A percentile compares a stretch with the other conserved stretches of the same genome.
These are phyloP conservation scores for Alternaria metachromatica DNA, from an alignment of 2,329 filamentous ascomycete species.

Conservation along the genomic window DNA sequence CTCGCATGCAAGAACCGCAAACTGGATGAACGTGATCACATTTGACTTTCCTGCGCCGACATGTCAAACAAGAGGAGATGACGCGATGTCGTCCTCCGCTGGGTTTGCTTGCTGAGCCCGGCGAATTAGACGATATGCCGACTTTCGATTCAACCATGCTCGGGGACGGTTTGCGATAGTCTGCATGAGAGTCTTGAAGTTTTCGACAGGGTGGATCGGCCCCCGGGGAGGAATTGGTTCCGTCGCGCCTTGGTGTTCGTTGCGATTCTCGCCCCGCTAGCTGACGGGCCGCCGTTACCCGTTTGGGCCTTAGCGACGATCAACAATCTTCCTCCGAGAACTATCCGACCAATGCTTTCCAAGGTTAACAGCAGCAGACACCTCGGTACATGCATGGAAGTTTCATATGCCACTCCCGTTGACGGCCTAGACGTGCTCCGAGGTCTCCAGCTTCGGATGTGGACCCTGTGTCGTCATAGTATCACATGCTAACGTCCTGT, in stretches of 20 bases:
- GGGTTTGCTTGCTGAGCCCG: conserved; percentile 31
- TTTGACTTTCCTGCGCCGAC: conserved; percentile 47
- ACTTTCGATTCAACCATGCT: conserved; percentile 37
- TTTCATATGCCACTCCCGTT: background rate
- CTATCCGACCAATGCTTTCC: background rate
- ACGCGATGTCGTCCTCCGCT: conserved; percentile 44
- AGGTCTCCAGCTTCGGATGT: background rate
- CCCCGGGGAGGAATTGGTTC: conserved; percentile 15
- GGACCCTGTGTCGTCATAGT: background rate
- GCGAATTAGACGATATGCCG: conserved; percentile 31
- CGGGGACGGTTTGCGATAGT: conserved; percentile 2
- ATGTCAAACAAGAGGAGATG: conserved; percentile 49
- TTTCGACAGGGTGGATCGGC: conserved; percentile 21
- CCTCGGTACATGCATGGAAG: background rate
- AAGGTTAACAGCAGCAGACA: background rate
- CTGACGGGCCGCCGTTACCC: conserved; percentile 5
- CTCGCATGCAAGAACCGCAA: conserved; percentile 47
- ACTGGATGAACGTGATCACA: conserved; percentile 49
- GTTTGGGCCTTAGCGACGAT: conserved; percentile 7
- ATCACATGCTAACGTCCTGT: conserved; percentile 22
- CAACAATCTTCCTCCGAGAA: background rate
- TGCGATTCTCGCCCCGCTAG: conserved; percentile 14
- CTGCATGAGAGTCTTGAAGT: conserved; percentile 15
- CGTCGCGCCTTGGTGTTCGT: conserved; percentile 6
- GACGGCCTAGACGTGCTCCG: background rate